Percentiles rank a stretch among this genome's conserved stretches.
Conservation (phyloP, 352 stramenopile genomes). For the Globisporangium rhizosaccharum region DNA sequence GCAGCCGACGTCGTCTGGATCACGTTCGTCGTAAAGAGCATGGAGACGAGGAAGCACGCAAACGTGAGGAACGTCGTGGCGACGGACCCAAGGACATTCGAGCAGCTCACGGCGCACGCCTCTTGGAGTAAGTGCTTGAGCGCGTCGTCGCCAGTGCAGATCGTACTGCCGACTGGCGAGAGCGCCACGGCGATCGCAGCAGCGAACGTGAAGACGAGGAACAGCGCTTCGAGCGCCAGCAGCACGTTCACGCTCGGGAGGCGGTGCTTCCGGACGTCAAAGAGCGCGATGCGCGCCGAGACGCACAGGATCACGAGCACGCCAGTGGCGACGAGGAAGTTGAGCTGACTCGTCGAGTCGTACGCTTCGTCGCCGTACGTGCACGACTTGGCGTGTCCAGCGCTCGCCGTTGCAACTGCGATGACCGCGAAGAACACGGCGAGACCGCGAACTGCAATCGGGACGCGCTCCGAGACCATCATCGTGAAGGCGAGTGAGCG, state of each 20-base stretch:
- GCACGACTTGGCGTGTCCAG: conserved; percentile 46
- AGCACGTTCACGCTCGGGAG: conserved; percentile 31
- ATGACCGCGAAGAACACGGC: conserved; percentile 43
- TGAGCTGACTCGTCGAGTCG: conserved; percentile 44
- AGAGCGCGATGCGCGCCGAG: conserved; percentile 33
- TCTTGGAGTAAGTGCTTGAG: conserved; percentile 47
- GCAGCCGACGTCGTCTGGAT: conserved; percentile 18
- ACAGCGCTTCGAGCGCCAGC: conserved; percentile 43
- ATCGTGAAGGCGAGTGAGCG: neutral
- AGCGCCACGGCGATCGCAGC: conserved; percentile 45
- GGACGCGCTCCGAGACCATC: conserved; percentile 30
- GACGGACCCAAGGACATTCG: conserved; percentile 45
- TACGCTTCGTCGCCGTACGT: conserved; percentile 44
- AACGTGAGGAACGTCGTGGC: conserved; percentile 49
- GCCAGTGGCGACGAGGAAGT: conserved; percentile 46
- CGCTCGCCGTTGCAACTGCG: conserved; percentile 26
- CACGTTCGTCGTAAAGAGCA: conserved; percentile 46
- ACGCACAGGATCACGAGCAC: conserved; percentile 31
- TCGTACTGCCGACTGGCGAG: conserved; percentile 40
- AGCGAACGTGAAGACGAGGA: conserved; percentile 55
- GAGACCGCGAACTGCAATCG: conserved; percentile 30
- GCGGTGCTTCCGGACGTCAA: conserved; percentile 51
- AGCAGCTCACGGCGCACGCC: conserved; percentile 61
- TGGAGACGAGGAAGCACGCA: conserved; percentile 44
- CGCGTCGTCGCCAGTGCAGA: conserved; percentile 48